Conservation (phyloP, 768 basidiomycete species). For the Boletus subparvulus region DNA sequence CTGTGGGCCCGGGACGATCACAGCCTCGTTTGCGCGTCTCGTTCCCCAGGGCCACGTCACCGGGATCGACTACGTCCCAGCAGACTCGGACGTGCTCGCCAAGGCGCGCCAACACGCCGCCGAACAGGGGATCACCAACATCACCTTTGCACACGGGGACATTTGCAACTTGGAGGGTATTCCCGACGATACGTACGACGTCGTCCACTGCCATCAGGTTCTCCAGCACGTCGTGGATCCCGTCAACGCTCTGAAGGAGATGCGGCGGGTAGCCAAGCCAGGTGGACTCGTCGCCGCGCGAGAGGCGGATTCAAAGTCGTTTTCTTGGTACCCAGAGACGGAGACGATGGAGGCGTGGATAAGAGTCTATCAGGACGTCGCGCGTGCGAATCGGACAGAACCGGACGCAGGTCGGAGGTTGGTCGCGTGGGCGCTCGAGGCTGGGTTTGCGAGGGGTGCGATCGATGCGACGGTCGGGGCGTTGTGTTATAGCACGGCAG, state of each 20-base stretch:
- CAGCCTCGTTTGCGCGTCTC: conserved; percentile 40
- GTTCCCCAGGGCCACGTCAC: conserved; percentile 43
- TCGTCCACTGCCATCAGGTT: conserved; percentile 51
- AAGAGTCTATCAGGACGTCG: conserved; percentile 12
- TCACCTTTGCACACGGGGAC: conserved; percentile 42
- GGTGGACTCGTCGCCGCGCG: conserved; percentile 48
- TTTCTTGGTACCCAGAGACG: conserved; percentile 37
- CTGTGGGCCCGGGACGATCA: conserved; percentile 54
- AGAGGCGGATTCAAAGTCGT: conserved; percentile 39
- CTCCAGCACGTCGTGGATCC: conserved; percentile 48
- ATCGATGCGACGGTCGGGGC: conserved; percentile 33
- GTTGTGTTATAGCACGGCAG: conserved; percentile 38
- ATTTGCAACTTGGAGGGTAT: conserved; percentile 36
- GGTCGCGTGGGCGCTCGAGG: conserved; percentile 37
- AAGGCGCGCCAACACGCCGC: conserved; percentile 33
- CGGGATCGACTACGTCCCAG: conserved; percentile 39
- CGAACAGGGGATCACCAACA: conserved; percentile 34
- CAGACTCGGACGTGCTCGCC: conserved; percentile 32
- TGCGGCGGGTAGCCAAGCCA: conserved; percentile 45
- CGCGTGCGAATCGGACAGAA: conserved; percentile 37
- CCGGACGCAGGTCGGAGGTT: conserved; percentile 41
- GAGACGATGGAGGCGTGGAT: conserved; percentile 32
- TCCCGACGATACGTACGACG: conserved; percentile 43
- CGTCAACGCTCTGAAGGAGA: conserved; percentile 42
- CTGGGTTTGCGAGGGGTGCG: conserved; percentile 32